phyloP scores from a whole-genome alignment of 306 rosid genomes.

The Herpetospermum pedunculosum region DNA sequence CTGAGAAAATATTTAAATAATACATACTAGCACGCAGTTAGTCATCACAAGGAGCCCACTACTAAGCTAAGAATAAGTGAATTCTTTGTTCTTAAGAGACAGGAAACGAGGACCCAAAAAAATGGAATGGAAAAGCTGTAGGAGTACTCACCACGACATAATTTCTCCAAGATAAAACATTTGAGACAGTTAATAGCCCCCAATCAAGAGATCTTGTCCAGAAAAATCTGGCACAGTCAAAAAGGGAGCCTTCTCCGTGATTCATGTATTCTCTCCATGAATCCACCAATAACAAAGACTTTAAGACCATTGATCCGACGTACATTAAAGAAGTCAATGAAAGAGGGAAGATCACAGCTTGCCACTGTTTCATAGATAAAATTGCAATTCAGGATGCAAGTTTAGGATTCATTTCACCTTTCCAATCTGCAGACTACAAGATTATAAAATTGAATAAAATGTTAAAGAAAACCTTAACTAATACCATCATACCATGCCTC shows the following conservation, averaged over 20 bases:
- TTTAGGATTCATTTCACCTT: slow-evolving; percentile 37
- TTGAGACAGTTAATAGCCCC: slow-evolving; percentile 25
- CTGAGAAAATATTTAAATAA: background rate
- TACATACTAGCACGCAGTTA: background rate
- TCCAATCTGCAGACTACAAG: slow-evolving; percentile 35
- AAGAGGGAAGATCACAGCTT: slow-evolving; percentile 67
- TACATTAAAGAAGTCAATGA: slow-evolving; percentile 74
- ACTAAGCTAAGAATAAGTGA: background rate
- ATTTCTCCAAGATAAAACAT: slow-evolving; percentile 62
- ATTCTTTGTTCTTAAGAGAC: background rate
- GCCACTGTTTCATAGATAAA: slow-evolving; percentile 95
- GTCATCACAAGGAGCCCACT: background rate
- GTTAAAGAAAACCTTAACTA: slow-evolving; percentile 11
- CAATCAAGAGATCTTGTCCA: slow-evolving; percentile 16
- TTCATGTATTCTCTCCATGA: slow-evolving; percentile 34
- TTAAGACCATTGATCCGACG: slow-evolving; percentile 58
- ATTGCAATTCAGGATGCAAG: slow-evolving; percentile 42
- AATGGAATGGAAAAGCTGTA: slow-evolving; percentile 1
- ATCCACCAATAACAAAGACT: slow-evolving; percentile 36
- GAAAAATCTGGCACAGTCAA: slow-evolving; percentile 20
- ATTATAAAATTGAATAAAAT: slow-evolving; percentile 28
- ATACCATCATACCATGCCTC: background rate
- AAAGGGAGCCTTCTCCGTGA: slow-evolving; percentile 29
- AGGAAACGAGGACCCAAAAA: background rate
- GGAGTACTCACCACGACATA: slow-evolving; percentile 68